Evolutionary conservation across 495 filamentous ascomycete genomes (phyloP), one percentile per base, ranked within the genome.

Genomic region (Annulohypoxylon bovei): DNA sequence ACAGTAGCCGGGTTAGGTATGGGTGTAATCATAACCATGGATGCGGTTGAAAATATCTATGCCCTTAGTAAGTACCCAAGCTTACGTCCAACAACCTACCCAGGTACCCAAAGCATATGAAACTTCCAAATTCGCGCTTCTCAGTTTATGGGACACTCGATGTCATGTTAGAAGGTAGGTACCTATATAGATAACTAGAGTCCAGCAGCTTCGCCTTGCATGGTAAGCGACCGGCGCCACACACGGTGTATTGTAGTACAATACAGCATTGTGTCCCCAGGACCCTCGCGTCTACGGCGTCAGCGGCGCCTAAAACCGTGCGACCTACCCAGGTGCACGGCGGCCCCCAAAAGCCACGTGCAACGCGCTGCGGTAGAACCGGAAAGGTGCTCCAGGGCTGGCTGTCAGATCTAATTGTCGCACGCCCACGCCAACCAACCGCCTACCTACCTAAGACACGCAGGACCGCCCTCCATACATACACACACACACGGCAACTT

Each of bases 291-390:
- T 28, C 50, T 65, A 68, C 12, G 47, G 70, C 70, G 70, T 65
- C 61, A 68, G 60, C 11, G 37, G 63, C 63, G 63, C 52, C 49
- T 68, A 68, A 49, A 28, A 23, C 11, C 8, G 3, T 22, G 2
- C 35, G n/a, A n/a, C n/a, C n/a, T n/a, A n/a, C 37, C 37, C 46
- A 33, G 32, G 4, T 9, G 33, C 33, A 5, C 9, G 4, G 30
- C 16, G 28, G 50, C 20, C 20, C 49, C 49, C 28, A 37, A 16
- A 53, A 65, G 55, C 70, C 70, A 68, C 63, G 70, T 68, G 64
- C 59, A 65, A 60, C 49, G 52, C n/a, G 54, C 49, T 65, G 70
- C 33, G 47, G 65, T 68, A 68, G 60, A 65, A 72, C 65, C 46
- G 53, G 68, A 67, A 30, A 32, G n/a, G n/a, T n/a, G n/a, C n/a